Evolutionary conservation across 129 eudicot genomes (phyloP).

Genomic region (Glebionis coronaria): DNA sequence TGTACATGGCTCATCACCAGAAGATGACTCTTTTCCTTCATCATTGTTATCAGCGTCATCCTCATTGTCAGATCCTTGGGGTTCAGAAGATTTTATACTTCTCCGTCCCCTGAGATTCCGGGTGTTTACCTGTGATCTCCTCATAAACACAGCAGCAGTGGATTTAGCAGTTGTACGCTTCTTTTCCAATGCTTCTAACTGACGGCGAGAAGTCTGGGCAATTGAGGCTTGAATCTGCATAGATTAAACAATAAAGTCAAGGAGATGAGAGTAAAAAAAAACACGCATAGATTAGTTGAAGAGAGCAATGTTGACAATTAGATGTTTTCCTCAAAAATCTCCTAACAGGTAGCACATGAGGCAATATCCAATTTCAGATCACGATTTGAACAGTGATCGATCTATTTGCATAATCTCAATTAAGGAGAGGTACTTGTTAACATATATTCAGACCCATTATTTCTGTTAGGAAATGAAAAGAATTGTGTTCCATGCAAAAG

Average conservation of each 20-base stretch:
- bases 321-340: no score
- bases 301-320: no score
- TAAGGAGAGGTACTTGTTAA: no score
- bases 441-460: no score
- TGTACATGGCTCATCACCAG: slow-evolving; percentile 23
- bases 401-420: no score
- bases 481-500: no score
- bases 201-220: slow-evolving; percentile 79
- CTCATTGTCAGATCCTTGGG: slow-evolving; percentile 34
- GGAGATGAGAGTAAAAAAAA: no score
- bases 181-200: slow-evolving; percentile 82
- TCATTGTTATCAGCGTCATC: slow-evolving; percentile 20
- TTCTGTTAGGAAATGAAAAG: no score
- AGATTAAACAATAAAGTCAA: neutral
- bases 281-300: no score
- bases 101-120: slow-evolving; percentile 35
- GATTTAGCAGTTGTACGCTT: slow-evolving; percentile 57
- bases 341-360: no score
- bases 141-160: slow-evolving; percentile 43
- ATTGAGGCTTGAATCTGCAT: slow-evolving; percentile 86
- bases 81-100: slow-evolving; percentile 30
- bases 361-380: no score
- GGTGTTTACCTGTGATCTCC: slow-evolving; percentile 34
- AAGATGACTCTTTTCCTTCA: slow-evolving; percentile 27
- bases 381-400: no score